These are phyloP conservation scores for Auricularia heimuer DNA, from an alignment of 768 basidiomycete species.

Conservation along the genomic window DNA sequence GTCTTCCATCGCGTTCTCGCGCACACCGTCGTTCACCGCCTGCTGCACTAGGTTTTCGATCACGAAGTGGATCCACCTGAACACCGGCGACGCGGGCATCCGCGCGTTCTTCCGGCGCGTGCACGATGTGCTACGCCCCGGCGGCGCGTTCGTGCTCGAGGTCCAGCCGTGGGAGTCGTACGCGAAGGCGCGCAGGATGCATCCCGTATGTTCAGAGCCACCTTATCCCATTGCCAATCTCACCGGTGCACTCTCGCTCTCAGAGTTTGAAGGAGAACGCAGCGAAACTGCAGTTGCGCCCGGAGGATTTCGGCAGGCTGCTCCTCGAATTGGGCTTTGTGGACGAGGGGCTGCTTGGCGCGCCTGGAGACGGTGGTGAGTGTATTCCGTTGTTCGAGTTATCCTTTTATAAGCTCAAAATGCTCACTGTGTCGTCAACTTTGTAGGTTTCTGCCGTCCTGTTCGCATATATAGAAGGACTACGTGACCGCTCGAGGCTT, in stretches of 20 bases:
- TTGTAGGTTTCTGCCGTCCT: too few relatives aligned
- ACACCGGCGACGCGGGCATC: slow-evolving; percentile 69
- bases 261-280: slow-evolving; percentile 53
- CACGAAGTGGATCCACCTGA: slow-evolving; percentile 88
- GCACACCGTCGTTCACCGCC: too few relatives aligned
- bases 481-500: too few relatives aligned
- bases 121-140: slow-evolving; percentile 43
- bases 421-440: too few relatives aligned
- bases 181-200: slow-evolving; percentile 61
- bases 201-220: slow-evolving; percentile 31
- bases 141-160: slow-evolving; percentile 68
- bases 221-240: background rate
- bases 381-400: too few relatives aligned
- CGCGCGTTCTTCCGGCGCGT: slow-evolving; percentile 55
- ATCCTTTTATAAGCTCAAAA: too few relatives aligned
- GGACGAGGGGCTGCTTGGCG: slow-evolving; percentile 37
- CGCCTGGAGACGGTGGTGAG: slow-evolving; percentile 54
- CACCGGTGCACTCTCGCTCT: background rate
- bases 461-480: too few relatives aligned
- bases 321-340: slow-evolving; percentile 56
- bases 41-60: slow-evolving; percentile 55
- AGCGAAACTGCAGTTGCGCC: slow-evolving; percentile 45
- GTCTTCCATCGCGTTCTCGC: background rate
- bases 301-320: slow-evolving; percentile 48
- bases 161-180: slow-evolving; percentile 84